These are phyloP conservation scores for Xanthoceras sorbifolium DNA, from an alignment of 345 rosid genomes.

Conservation along the genomic window DNA sequence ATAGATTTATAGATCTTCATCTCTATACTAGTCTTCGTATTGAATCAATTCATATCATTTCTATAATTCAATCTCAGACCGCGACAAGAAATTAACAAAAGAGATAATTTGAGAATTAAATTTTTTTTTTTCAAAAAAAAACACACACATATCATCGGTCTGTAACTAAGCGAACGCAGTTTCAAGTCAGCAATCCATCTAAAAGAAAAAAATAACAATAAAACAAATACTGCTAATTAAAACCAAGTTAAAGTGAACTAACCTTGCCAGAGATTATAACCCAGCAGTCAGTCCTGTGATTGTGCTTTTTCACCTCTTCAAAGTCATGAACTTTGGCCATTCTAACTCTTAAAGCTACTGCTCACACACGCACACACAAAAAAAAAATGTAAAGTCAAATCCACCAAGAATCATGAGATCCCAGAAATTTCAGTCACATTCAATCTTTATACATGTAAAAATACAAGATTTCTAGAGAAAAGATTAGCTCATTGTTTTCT, in stretches of 20 bases:
- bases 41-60: background rate
- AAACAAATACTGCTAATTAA: background rate
- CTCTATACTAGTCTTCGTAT: background rate
- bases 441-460: background rate
- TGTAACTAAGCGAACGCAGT: background rate
- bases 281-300: constrained; percentile 59
- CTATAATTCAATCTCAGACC: background rate
- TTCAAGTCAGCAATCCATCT: background rate
- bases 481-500: background rate
- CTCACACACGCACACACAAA: background rate
- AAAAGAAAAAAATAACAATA: background rate
- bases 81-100: background rate
- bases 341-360: constrained; percentile 32
- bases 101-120: no score
- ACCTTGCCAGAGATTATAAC: constrained; percentile 74
- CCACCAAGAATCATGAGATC: background rate
- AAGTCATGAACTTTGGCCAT: constrained; percentile 37
- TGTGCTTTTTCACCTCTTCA: constrained; percentile 58
- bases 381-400: background rate
- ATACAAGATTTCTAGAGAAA: background rate
- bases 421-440: background rate
- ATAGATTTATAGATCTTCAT: constrained; percentile 3
- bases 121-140: no score
- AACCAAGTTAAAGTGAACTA: constrained; percentile 2
- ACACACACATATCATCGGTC: no score